Base-by-base conservation (phyloP, 2,329 filamentous ascomycete species). In the Mollisia scopiformis region DNA sequence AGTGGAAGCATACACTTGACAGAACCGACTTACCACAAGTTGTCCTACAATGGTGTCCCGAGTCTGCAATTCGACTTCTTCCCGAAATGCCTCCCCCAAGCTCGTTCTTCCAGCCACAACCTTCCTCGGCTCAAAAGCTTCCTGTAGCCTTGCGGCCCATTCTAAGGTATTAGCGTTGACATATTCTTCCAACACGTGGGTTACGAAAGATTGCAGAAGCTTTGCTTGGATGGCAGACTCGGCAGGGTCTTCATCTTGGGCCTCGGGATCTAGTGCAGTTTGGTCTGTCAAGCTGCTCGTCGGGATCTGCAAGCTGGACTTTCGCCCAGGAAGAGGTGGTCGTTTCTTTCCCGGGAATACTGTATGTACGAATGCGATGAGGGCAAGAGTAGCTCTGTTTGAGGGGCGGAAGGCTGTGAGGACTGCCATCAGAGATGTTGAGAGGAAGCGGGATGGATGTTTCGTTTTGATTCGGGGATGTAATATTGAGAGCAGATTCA, bases 381-480 rank as follows among this genome's bases (percentile, higher is more conserved):
- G 84, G 1, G 88, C 83, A 0, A 90, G 89, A 71, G 88, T 87
- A 69, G 89, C 88, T 63, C 88, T 84, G 62, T 84, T 83, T 8
- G 81, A 85, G 65, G 78, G 85, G 71, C 80, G 80, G 74, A 91
- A 93, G 47, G 85, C 85, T 58, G 83, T 80, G 57, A 89, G 82
- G 51, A 93, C 85, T 27, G 90, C 88, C 64, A 90, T 86, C 16
- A 95, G 79, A n/a, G 89, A 90, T 0, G 88, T 87, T 55, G 89
- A 90, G 21, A 95, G 80, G 75, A 94, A 95, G 33, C 90, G 84
- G 51, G 90, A 93, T 1, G 91, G 91, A 63, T 87, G 87, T 73
- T 89, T 91, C 6, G 91, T 91, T 76, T 89, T 88, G 72, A 95
- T 87, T 61, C 91, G 82, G 57, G 82, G 84, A 74, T 93, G 90